phyloP scores from a whole-genome alignment of 1,284 basidiomycete species.

The Cutaneotrichosporon sp. region DNA sequence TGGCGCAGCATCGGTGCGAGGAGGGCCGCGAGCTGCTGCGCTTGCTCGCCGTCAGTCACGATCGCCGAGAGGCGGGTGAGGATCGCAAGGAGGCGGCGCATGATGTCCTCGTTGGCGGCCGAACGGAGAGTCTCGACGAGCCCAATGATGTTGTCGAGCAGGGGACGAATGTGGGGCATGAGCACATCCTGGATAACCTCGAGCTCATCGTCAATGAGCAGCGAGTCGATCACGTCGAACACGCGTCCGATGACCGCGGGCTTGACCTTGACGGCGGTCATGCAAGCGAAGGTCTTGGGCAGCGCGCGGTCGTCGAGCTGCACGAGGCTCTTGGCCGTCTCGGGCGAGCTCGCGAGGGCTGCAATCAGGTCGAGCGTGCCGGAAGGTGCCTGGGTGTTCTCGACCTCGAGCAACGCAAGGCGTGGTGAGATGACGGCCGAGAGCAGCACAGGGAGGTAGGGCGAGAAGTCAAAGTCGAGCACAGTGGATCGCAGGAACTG shows the following conservation, averaged over 20 bases:
- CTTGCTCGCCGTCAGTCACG: slow-evolving; percentile 69
- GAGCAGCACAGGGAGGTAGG: slow-evolving; percentile 71
- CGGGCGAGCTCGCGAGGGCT: slow-evolving; percentile 67
- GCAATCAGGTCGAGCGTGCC: slow-evolving; percentile 84
- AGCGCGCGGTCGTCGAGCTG: slow-evolving; percentile 69
- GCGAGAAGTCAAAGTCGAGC: slow-evolving; percentile 69
- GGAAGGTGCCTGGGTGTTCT: slow-evolving; percentile 91
- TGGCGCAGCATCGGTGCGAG: slow-evolving; percentile 80
- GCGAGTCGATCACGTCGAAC: slow-evolving; percentile 79
- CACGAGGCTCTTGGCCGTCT: slow-evolving; percentile 66
- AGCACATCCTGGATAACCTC: slow-evolving; percentile 59
- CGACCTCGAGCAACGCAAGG: slow-evolving; percentile 68
- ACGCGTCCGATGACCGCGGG: slow-evolving; percentile 74
- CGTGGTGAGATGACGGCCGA: slow-evolving; percentile 76
- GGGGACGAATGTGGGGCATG: slow-evolving; percentile 69
- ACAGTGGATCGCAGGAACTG: slow-evolving; percentile 76
- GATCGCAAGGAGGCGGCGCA: slow-evolving; percentile 77
- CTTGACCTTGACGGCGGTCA: slow-evolving; percentile 82
- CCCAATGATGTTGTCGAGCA: slow-evolving; percentile 71
- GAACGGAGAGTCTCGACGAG: slow-evolving; percentile 63
- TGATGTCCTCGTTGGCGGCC: slow-evolving; percentile 64
- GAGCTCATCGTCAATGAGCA: slow-evolving; percentile 59
- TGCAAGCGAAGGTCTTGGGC: slow-evolving; percentile 75
- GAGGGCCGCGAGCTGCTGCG: slow-evolving; percentile 69
- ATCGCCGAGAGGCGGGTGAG: slow-evolving; percentile 77